Conservation (phyloP, 345 rosid genomes). For the Acer negundo region DNA sequence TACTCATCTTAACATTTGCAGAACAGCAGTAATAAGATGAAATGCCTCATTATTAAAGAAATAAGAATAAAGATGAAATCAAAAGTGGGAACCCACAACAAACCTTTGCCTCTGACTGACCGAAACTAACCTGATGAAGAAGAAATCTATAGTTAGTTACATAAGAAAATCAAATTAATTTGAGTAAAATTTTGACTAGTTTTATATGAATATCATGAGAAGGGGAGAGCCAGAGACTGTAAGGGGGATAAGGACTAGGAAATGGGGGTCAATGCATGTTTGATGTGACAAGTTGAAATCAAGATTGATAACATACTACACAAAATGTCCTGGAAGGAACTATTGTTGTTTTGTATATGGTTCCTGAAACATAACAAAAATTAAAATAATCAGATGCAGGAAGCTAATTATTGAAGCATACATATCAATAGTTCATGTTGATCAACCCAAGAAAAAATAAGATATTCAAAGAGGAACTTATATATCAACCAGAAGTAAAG, state of each 20-base stretch:
- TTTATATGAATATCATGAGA: not conserved
- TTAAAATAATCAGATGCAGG: constrained; percentile 23
- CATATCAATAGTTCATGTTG: not conserved
- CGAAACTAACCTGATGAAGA: constrained; percentile 76
- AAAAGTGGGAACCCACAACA: constrained; percentile 25
- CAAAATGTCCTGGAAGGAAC: constrained; percentile 95
- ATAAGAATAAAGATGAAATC: not conserved
- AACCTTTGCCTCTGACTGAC: constrained; percentile 93
- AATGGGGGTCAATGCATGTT: not conserved
- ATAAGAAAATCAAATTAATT: constrained; percentile 14
- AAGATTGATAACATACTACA: constrained; percentile 48
- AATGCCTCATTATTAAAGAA: not conserved
- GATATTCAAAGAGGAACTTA: constrained; percentile 12
- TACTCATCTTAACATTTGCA: not conserved
- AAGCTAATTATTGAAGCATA: not conserved
- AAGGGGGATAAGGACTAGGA: not conserved
- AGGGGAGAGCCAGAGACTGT: not conserved
- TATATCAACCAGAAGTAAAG: constrained; percentile 8
- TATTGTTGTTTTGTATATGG: constrained; percentile 80
- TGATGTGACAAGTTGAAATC: not conserved
- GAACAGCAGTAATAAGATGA: not conserved
- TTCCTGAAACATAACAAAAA: constrained; percentile 62
- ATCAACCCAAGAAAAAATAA: not conserved
- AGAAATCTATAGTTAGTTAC: constrained; percentile 20
- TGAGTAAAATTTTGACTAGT: not conserved